These are phyloP conservation scores for Debaryomyces sp. DNA, from an alignment of 1,139 yeast species.

Conservation along the genomic window DNA sequence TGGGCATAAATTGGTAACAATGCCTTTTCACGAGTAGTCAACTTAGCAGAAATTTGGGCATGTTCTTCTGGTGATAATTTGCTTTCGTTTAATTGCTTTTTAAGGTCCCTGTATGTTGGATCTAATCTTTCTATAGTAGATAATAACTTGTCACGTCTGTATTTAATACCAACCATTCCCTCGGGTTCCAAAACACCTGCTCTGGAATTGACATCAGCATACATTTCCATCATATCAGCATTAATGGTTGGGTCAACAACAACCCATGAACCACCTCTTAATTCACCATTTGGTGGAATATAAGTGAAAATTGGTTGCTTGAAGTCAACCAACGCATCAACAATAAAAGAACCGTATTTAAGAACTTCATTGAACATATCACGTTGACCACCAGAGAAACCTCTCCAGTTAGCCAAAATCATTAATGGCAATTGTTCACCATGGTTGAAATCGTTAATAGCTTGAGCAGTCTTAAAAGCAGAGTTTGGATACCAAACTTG, in stretches of 20 bases:
- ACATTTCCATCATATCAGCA: constrained; percentile 98
- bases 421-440: constrained; percentile 97
- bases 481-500: constrained; percentile 99
- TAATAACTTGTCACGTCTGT: constrained; percentile 87
- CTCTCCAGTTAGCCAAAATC: constrained; percentile 99
- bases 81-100: constrained; percentile 56
- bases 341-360: constrained; percentile 95
- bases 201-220: constrained; percentile 94
- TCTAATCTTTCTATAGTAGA: constrained; percentile 92
- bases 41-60: constrained; percentile 62
- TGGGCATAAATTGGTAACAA: constrained; percentile 89
- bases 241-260: constrained; percentile 98
- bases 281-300: constrained; percentile 97
- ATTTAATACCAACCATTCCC: constrained; percentile 98
- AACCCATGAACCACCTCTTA: constrained; percentile 99
- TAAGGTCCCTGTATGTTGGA: constrained; percentile 67
- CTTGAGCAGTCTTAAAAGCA: constrained; percentile 98
- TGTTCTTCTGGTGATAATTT: constrained; percentile 65
- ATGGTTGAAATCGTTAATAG: constrained; percentile 93
- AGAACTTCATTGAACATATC: constrained; percentile 98
- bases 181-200: constrained; percentile 99
- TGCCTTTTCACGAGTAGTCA: constrained; percentile 76
- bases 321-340: constrained; percentile 93
- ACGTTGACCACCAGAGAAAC: constrained; percentile 99
- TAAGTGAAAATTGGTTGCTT: constrained; percentile 96